Conservation (phyloP, 2,329 filamentous ascomycete species). For the Aspergillus sp. region DNA sequence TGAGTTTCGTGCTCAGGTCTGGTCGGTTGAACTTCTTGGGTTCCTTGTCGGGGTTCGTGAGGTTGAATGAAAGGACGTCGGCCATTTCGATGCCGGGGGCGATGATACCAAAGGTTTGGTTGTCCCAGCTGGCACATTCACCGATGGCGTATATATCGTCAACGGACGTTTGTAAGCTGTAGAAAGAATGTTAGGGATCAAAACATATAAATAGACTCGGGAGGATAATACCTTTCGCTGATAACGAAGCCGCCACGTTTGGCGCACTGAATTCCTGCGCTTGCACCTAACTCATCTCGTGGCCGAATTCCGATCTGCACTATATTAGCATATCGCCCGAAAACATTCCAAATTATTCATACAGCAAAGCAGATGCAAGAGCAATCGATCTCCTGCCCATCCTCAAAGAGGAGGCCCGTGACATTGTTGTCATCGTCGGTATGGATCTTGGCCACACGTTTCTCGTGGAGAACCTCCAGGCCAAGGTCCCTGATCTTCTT, state of each 20-base stretch:
- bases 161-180: slow-evolving; percentile 68
- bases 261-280: slow-evolving; percentile 72
- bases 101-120: slow-evolving; percentile 85
- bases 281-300: slow-evolving; percentile 74
- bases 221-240: slow-evolving; percentile 39
- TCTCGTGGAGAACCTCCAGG: slow-evolving; percentile 78
- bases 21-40: slow-evolving; percentile 76
- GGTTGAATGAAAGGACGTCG: slow-evolving; percentile 86
- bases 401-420: slow-evolving; percentile 76
- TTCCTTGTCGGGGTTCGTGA: slow-evolving; percentile 76
- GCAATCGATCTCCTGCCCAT: slow-evolving; percentile 76
- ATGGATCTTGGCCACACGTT: slow-evolving; percentile 73
- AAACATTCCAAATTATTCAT: slow-evolving; percentile 28
- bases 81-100: slow-evolving; percentile 92
- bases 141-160: slow-evolving; percentile 83
- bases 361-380: slow-evolving; percentile 83
- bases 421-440: slow-evolving; percentile 71
- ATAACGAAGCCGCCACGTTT: slow-evolving; percentile 73
- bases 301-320: slow-evolving; percentile 76
- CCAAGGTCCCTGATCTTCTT: slow-evolving; percentile 80
- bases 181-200: not conserved
- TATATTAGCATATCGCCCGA: slow-evolving; percentile 8
- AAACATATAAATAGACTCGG: too few relatives aligned
- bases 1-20: slow-evolving; percentile 88
- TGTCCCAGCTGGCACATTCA: slow-evolving; percentile 88